phyloP scores from a whole-genome alignment of 176 grass and related monocot genomes.

The Zea mays region Zm-B73-REFERENCE-NAM-5.0 NC_050098.1:63184501-63185000 shows the following conservation, averaged over 20 bases:
- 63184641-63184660: constrained; percentile 87
- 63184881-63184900: not conserved
- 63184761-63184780: constrained; percentile 26
- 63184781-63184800: not conserved
- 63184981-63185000: not conserved
- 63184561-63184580: constrained; percentile 35
- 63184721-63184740: not conserved
- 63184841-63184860: constrained; percentile 2
- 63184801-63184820: constrained; percentile 14
- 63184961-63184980: not conserved
- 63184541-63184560: not conserved
- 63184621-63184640: constrained; percentile 83
- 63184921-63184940: not conserved
- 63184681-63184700: constrained; percentile 56
- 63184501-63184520: constrained; percentile 17
- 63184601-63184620: constrained; percentile 94
- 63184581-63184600: constrained; percentile 27
- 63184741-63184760: constrained; percentile 1
- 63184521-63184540: constrained; percentile 9
- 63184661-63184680: constrained; percentile 65
- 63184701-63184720: constrained; percentile 19
- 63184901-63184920: not conserved
- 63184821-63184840: not conserved
- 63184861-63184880: not conserved
- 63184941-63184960: not conserved